Conservation (phyloP, 805 yeast genomes). For the Maudiozyma serrabonitensis region DNA sequence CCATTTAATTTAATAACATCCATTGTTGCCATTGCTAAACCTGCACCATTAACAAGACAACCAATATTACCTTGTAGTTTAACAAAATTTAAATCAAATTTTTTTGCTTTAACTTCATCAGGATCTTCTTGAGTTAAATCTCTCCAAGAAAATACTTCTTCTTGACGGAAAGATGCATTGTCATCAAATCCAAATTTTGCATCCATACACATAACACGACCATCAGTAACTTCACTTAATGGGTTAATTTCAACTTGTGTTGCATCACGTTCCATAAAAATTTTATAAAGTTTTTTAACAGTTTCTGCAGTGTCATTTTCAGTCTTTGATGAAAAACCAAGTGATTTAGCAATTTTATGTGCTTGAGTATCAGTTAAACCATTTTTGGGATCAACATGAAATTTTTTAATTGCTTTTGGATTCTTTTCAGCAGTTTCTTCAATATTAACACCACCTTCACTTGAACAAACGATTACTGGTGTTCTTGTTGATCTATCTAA, state of each 20-base stretch:
- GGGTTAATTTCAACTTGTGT: constrained; percentile 99
- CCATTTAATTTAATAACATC: constrained; percentile 97
- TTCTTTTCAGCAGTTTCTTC: constrained; percentile 92
- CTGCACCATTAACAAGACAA: constrained; percentile 98
- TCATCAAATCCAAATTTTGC: constrained; percentile 98
- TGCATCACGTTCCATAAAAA: constrained; percentile 85
- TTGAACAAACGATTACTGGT: constrained; percentile 90
- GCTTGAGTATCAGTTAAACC: constrained; percentile 81
- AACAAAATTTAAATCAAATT: constrained; percentile 88
- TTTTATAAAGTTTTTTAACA: constrained; percentile 77
- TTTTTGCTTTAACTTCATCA: constrained; percentile 86
- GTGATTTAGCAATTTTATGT: constrained; percentile 58
- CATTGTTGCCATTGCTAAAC: constrained; percentile 99
- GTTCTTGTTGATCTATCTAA: constrained; percentile 87
- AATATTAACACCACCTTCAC: constrained; percentile 99
- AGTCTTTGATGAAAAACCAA: constrained; percentile 75
- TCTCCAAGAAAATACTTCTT: constrained; percentile 85
- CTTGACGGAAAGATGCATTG: constrained; percentile 89
- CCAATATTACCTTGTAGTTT: constrained; percentile 98
- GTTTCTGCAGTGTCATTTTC: constrained; percentile 80
- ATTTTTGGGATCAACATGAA: constrained; percentile 53
- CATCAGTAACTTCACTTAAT: constrained; percentile 61
- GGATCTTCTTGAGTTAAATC: constrained; percentile 97
- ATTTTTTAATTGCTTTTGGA: constrained; percentile 88
- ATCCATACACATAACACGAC: constrained; percentile 85